These are phyloP conservation scores for Phialophora expanda DNA, from an alignment of 2,329 filamentous ascomycete genomes.

Conservation along the genomic window DNA sequence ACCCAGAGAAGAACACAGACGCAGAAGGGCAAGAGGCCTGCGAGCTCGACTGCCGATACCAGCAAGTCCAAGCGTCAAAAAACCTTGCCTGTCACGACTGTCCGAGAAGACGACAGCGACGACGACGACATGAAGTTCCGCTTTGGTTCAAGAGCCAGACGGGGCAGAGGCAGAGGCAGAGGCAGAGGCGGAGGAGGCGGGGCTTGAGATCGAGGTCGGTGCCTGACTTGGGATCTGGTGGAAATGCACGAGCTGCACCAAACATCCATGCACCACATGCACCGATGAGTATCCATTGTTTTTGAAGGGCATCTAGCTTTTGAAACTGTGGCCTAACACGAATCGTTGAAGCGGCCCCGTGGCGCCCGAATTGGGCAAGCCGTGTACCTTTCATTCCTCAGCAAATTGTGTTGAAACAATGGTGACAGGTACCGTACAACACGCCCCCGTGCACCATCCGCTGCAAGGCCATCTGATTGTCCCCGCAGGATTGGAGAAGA, in stretches of 20 bases:
- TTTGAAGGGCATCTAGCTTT: not conserved
- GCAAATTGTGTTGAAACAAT: not conserved
- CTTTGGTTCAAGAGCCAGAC: slow-evolving; percentile 29
- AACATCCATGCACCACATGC: not conserved
- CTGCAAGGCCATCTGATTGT: not conserved
- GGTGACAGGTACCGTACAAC: not conserved
- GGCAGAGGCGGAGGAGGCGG: slow-evolving; percentile 17
- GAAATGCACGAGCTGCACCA: not conserved
- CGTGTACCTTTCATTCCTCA: not conserved
- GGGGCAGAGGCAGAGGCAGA: slow-evolving; percentile 17
- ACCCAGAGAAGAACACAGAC: slow-evolving; percentile 13
- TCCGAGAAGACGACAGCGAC: slow-evolving; percentile 40
- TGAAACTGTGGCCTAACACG: not conserved
- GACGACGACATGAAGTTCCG: slow-evolving; percentile 63
- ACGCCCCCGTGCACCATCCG: not conserved
- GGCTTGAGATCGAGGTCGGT: not conserved
- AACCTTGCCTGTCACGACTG: slow-evolving; percentile 40
- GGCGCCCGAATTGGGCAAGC: no score
- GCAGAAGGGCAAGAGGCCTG: slow-evolving; percentile 33
- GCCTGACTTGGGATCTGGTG: not conserved
- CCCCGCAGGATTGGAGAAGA: not conserved
- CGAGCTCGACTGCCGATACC: slow-evolving; percentile 16
- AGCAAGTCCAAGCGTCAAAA: slow-evolving; percentile 40
- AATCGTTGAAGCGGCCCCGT: not conserved
- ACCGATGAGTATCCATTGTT: not conserved